phyloP scores from a whole-genome alignment of 345 rosid species.

The Crucihimalaya himalaica region DNA sequence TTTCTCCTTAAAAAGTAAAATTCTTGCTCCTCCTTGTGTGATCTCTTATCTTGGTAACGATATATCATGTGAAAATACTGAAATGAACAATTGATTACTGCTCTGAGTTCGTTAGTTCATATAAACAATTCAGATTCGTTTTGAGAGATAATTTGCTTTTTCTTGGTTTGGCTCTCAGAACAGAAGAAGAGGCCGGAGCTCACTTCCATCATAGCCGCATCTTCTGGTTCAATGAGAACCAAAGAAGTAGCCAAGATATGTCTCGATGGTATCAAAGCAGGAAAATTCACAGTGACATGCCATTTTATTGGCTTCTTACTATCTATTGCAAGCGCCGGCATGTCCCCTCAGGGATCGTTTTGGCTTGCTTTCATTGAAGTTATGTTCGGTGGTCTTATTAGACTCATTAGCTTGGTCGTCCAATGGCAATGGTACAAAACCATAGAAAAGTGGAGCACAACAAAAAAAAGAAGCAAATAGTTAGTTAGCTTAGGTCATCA shows the following conservation, averaged over 20 bases:
- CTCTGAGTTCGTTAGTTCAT: no score
- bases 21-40: no score
- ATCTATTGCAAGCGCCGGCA: constrained; percentile 57
- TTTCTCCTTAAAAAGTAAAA: no score
- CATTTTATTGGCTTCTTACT: constrained; percentile 60
- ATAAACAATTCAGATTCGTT: no score
- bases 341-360: constrained; percentile 71
- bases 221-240: constrained; percentile 70
- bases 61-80: no score
- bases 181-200: constrained; percentile 57
- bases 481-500: constrained; percentile 14
- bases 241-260: constrained; percentile 65
- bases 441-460: constrained; percentile 42
- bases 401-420: constrained; percentile 50
- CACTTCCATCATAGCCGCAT: constrained; percentile 52
- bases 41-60: no score
- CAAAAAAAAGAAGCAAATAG: not conserved
- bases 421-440: constrained; percentile 67
- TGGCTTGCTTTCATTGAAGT: constrained; percentile 70
- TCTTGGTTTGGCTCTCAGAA: constrained; percentile 38
- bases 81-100: no score
- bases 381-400: constrained; percentile 40
- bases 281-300: constrained; percentile 62
- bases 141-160: not conserved
- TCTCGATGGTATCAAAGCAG: constrained; percentile 58